phyloP scores from a whole-genome alignment of 208 protist genomes.

The Trypanosoma melophagium region DNA sequence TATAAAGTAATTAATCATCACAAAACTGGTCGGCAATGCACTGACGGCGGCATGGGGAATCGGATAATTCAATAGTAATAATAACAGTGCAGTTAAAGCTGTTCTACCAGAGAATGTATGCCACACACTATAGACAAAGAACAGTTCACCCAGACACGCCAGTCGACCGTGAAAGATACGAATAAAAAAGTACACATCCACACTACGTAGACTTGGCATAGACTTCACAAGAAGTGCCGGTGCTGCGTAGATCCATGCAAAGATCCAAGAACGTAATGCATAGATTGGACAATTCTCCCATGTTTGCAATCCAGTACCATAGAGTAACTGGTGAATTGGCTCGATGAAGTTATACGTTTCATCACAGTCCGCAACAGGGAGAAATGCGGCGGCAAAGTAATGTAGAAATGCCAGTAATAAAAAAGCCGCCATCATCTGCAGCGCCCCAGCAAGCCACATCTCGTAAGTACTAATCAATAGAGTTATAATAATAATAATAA shows the following conservation, averaged over 20 bases:
- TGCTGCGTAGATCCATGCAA: slow-evolving; percentile 80
- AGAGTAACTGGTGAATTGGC: slow-evolving; percentile 92
- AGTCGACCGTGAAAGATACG: slow-evolving; percentile 59
- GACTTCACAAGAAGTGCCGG: slow-evolving; percentile 33
- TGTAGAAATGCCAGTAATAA: slow-evolving; percentile 43
- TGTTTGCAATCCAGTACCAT: slow-evolving; percentile 93
- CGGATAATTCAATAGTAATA: slow-evolving; percentile 66
- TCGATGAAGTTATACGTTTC: slow-evolving; percentile 98
- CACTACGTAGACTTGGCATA: slow-evolving; percentile 31
- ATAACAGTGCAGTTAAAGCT: slow-evolving; percentile 43
- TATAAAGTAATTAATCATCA: slow-evolving; percentile 82
- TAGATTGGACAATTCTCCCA: slow-evolving; percentile 95
- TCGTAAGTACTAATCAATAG: too few species aligned
- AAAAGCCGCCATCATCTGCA: slow-evolving; percentile 51
- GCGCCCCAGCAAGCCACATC: slow-evolving; percentile 33
- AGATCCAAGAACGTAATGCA: slow-evolving; percentile 90
- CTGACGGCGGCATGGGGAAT: slow-evolving; percentile 70
- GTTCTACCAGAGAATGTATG: slow-evolving; percentile 37
- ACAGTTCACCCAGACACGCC: slow-evolving; percentile 45
- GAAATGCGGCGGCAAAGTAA: slow-evolving; percentile 56
- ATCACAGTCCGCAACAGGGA: slow-evolving; percentile 93
- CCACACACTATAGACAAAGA: slow-evolving; percentile 64
- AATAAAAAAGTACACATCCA: slow-evolving; percentile 67
- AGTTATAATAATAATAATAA: too few species aligned
- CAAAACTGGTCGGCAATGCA: slow-evolving; percentile 85